phyloP scores from a whole-genome alignment of 306 rosid genomes.

The Inga oerstediana region DNA sequence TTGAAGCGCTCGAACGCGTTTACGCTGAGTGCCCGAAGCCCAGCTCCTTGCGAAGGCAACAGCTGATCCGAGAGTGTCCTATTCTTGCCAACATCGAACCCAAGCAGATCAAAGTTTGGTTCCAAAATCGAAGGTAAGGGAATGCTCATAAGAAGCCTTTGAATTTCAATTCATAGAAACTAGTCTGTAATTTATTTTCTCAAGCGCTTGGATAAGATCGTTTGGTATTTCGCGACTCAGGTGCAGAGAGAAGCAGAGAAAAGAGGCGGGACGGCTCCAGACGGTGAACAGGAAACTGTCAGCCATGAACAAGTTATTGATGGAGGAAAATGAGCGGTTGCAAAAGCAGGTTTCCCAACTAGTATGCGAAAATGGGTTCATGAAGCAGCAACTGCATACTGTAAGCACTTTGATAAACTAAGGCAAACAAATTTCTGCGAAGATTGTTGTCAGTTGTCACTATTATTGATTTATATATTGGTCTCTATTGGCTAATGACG shows the following conservation, averaged over 20 bases:
- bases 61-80: constrained; percentile 89
- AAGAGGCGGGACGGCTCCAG: constrained; percentile 91
- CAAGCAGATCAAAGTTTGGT: constrained; percentile 99
- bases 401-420: constrained; percentile 49
- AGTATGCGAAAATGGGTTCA: constrained; percentile 89
- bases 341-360: constrained; percentile 98
- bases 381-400: constrained; percentile 89
- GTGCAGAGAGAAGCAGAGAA: constrained; percentile 98
- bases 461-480: not conserved
- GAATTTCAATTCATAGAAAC: not conserved
- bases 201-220: constrained; percentile 4
- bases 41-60: constrained; percentile 90
- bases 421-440: not conserved
- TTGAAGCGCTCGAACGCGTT: constrained; percentile 92
- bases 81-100: constrained; percentile 93
- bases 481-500: not conserved
- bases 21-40: constrained; percentile 97
- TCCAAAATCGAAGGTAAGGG: constrained; percentile 87
- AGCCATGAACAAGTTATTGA: constrained; percentile 94
- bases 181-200: not conserved
- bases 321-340: constrained; percentile 98
- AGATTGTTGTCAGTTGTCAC: constrained; percentile 1
- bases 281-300: constrained; percentile 85
- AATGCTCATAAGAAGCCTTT: not conserved
- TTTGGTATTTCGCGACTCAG: constrained; percentile 45